Conservation (phyloP, 106 monocot genomes). For the Apostasia shenzhenica region DNA sequence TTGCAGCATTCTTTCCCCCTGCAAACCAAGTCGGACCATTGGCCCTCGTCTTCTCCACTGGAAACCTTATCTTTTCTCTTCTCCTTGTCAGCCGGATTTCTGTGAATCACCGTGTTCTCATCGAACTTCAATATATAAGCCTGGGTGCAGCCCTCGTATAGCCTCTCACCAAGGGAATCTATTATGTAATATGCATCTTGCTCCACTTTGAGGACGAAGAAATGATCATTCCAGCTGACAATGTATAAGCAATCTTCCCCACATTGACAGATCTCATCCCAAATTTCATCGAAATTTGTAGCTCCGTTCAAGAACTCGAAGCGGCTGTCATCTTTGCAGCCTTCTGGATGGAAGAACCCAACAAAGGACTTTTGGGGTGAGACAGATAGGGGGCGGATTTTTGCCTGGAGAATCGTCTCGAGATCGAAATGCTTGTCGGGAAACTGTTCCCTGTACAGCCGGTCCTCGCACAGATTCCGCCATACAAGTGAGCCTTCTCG, state of each 20-base stretch:
- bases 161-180: constrained; percentile 89
- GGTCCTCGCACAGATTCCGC: constrained; percentile 68
- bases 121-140: constrained; percentile 93
- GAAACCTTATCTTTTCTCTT: neutral
- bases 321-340: constrained; percentile 16
- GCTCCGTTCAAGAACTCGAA: constrained; percentile 63
- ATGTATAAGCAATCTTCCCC: constrained; percentile 45
- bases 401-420: constrained; percentile 71
- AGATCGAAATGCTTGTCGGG: constrained; percentile 93
- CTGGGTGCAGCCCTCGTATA: constrained; percentile 73
- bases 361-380: constrained; percentile 58
- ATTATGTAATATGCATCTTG: constrained; percentile 67
- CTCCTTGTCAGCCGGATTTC: constrained; percentile 10
- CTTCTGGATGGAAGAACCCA: constrained; percentile 86
- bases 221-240: constrained; percentile 98
- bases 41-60: neutral
- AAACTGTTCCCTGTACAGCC: constrained; percentile 32
- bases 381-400: constrained; percentile 59
- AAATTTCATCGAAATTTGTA: constrained; percentile 88
- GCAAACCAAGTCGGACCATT: constrained; percentile 25
- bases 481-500: constrained; percentile 80
- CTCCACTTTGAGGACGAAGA: constrained; percentile 83
- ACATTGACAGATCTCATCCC: constrained; percentile 58
- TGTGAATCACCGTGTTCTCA: constrained; percentile 30
- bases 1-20: constrained; percentile 76